phyloP scores from a whole-genome alignment of 2,329 filamentous ascomycete genomes.

The Neoascochyta sp. region DNA sequence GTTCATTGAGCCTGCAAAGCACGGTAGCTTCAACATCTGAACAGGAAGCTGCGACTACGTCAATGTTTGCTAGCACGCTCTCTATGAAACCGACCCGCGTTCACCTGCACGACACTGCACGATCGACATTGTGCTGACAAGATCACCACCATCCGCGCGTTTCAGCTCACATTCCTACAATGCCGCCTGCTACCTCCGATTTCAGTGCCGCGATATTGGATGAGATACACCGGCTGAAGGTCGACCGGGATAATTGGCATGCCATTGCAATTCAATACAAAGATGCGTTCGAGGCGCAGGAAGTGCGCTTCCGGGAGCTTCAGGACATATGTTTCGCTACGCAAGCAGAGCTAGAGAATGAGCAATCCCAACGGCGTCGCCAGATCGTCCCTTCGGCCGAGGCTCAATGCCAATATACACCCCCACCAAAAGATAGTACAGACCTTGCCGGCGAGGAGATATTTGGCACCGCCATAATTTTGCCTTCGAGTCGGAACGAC shows the following conservation, averaged over 20 bases:
- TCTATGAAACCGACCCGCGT: no score
- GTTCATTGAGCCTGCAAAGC: constrained; percentile 63
- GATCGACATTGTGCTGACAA: no score
- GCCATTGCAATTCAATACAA: constrained; percentile 27
- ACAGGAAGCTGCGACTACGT: no score
- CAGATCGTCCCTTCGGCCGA: constrained; percentile 2
- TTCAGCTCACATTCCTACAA: constrained; percentile 17
- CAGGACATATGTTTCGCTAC: constrained; percentile 29
- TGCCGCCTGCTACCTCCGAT: constrained; percentile 6
- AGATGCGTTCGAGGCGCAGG: constrained; percentile 25
- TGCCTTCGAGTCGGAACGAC: constrained; percentile 3
- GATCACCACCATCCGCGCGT: constrained; percentile 5
- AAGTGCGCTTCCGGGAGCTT: constrained; percentile 18
- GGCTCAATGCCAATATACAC: no score
- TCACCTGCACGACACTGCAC: no score
- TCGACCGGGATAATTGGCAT: constrained; percentile 30
- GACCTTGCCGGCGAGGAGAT: not conserved
- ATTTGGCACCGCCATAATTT: constrained; percentile 15
- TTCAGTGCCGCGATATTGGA: constrained; percentile 10
- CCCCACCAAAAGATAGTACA: constrained; percentile 1
- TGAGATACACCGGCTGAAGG: constrained; percentile 21
- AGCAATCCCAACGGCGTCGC: constrained; percentile 17
- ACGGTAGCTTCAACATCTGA: constrained; percentile 54
- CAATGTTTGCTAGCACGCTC: no score
- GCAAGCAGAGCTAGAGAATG: constrained; percentile 33